phyloP scores from a whole-genome alignment of 2,329 filamentous ascomycete genomes.

The Septoria linicola region DNA sequence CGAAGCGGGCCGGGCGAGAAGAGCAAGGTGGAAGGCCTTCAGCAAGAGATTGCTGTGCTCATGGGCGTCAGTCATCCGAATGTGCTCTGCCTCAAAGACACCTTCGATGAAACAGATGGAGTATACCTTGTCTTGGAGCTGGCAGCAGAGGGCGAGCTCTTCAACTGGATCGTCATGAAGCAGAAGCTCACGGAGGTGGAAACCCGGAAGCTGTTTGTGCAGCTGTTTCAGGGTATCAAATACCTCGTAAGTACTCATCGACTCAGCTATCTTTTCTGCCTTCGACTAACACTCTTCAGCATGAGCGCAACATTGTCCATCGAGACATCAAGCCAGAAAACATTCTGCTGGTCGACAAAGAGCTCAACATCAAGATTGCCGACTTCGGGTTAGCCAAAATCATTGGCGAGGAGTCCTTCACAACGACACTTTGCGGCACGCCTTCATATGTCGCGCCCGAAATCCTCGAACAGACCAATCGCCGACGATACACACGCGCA shows the following conservation, averaged over 20 bases:
- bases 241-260: slow-evolving; percentile 77
- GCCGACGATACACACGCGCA: slow-evolving; percentile 87
- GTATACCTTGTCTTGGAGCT: slow-evolving; percentile 91
- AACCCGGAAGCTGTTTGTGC: slow-evolving; percentile 80
- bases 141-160: slow-evolving; percentile 88
- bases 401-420: slow-evolving; percentile 97
- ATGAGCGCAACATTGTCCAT: slow-evolving; percentile 95
- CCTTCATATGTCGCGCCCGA: slow-evolving; percentile 88
- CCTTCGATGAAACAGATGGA: slow-evolving; percentile 85
- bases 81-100: slow-evolving; percentile 88
- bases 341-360: slow-evolving; percentile 81
- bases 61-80: slow-evolving; percentile 98
- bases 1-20: slow-evolving; percentile 76
- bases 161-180: slow-evolving; percentile 91
- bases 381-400: slow-evolving; percentile 98
- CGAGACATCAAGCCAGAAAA: slow-evolving; percentile 98
- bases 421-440: slow-evolving; percentile 92
- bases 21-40: slow-evolving; percentile 78
- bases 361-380: slow-evolving; percentile 84
- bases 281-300: slow-evolving; percentile 57
- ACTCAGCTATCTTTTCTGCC: too few species aligned
- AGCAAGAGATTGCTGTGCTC: slow-evolving; percentile 93
- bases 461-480: slow-evolving; percentile 77
- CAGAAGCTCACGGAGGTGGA: slow-evolving; percentile 83
- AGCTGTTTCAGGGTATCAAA: slow-evolving; percentile 90